A percentile compares a stretch with the other conserved stretches of the same genome.
phyloP scores from a whole-genome alignment of 2,329 filamentous ascomycete genomes.

The Dryadomyces quercivorus region DNA sequence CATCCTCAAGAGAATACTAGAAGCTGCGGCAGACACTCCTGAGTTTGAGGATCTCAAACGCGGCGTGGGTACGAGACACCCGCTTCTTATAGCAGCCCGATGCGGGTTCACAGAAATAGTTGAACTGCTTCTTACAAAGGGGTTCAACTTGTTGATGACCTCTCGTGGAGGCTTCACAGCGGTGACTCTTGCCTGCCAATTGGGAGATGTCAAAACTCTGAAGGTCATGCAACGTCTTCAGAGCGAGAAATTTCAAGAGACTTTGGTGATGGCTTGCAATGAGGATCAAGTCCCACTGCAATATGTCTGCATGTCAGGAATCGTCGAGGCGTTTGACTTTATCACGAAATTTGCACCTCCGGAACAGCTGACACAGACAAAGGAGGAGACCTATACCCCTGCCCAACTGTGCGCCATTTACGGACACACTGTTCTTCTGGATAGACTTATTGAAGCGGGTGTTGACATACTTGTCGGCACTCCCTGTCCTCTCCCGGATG shows the following conservation, averaged over 20 bases:
- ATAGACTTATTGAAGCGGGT: not conserved
- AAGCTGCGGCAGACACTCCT: not conserved
- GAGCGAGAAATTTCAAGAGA: not conserved
- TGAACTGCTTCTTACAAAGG: not conserved
- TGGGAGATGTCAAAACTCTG: not conserved
- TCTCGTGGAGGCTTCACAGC: not conserved
- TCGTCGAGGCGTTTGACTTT: not conserved
- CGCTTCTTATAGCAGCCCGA: not conserved
- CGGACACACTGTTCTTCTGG: not conserved
- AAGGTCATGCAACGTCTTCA: not conserved
- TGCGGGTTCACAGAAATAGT: not conserved
- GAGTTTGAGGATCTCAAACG: not conserved
- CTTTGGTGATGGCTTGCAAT: not conserved
- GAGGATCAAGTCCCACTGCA: not conserved
- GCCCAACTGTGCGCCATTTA: not conserved
- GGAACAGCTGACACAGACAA: not conserved
- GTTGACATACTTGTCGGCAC: not conserved
- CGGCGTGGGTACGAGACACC: not conserved
- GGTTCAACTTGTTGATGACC: not conserved
- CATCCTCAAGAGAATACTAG: not conserved
- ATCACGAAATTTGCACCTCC: not conserved
- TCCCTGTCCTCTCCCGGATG: not conserved
- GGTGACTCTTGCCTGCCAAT: not conserved
- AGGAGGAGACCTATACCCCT: not conserved
- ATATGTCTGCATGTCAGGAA: not conserved